Percentiles rank a stretch among this genome's conserved stretches.
Evolutionary conservation across 1,284 basidiomycete genomes (phyloP).

Genomic region (Apiotrichum laibachii): DNA sequence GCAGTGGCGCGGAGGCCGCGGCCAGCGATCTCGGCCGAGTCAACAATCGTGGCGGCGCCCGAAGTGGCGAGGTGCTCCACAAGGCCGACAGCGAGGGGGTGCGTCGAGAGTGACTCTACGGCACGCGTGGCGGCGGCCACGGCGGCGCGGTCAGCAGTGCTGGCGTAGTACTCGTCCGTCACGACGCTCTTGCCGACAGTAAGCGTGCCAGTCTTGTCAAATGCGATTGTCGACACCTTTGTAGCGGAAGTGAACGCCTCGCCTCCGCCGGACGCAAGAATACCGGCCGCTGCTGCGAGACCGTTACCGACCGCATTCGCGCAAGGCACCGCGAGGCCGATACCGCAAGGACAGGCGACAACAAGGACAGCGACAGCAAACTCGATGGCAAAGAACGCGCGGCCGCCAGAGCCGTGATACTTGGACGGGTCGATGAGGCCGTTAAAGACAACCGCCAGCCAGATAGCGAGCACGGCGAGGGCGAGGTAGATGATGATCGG

Average conservation of each 20-base stretch:
- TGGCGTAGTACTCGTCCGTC: conserved; percentile 37
- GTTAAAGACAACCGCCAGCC: conserved; percentile 76
- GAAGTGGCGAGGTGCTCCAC: conserved; percentile 64
- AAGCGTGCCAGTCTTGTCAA: conserved; percentile 98
- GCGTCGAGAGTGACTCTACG: conserved; percentile 87
- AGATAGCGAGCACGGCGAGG: conserved; percentile 73
- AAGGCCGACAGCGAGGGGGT: conserved; percentile 91
- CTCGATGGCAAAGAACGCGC: conserved; percentile 87
- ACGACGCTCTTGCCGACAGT: conserved; percentile 65
- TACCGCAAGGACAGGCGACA: conserved; percentile 96
- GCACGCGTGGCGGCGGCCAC: conserved; percentile 67
- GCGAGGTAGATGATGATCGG: conserved; percentile 87
- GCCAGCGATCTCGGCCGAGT: conserved; percentile 84
- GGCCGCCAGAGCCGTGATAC: conserved; percentile 78
- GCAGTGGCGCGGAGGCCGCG: conserved; percentile 76
- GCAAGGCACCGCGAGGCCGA: conserved; percentile 93
- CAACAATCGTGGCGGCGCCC: conserved; percentile 51
- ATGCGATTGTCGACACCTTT: conserved; percentile 72
- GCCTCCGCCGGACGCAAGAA: conserved; percentile 93
- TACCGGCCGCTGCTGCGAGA: conserved; percentile 93
- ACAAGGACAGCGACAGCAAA: conserved; percentile 97
- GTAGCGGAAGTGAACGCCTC: conserved; percentile 88
- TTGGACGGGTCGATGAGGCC: conserved; percentile 67
- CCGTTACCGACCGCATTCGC: conserved; percentile 99
- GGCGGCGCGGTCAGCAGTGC: conserved; percentile 41